A percentile compares a stretch with the other conserved stretches of the same genome.
Evolutionary conservation across 2,329 filamentous ascomycete species (phyloP).

Genomic region (Pseudogymnoascus sp.): DNA sequence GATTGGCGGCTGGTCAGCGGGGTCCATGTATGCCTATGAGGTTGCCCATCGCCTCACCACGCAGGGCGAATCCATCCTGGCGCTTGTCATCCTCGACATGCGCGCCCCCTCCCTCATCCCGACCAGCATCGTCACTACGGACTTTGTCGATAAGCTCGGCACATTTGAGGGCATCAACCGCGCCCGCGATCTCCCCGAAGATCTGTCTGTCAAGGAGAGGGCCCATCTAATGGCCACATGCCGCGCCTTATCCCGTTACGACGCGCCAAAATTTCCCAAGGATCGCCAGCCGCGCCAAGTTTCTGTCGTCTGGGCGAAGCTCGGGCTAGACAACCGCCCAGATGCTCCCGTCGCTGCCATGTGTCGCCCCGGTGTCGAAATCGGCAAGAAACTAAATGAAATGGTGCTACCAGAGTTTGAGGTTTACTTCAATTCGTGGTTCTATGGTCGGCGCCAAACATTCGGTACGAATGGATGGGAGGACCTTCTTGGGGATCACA

Average conservation of each 20-base stretch:
- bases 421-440: conserved; percentile 4
- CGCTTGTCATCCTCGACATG: not conserved
- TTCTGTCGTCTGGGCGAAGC: not conserved
- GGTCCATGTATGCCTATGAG: conserved; percentile 35
- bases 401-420: not conserved
- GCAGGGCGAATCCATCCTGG: conserved; percentile 12
- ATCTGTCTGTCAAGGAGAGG: not conserved
- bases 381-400: not conserved
- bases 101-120: not conserved
- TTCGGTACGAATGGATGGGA: conserved; percentile 1
- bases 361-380: not conserved
- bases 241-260: not conserved
- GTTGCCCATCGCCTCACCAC: conserved; percentile 26
- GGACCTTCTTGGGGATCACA: not conserved
- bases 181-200: not conserved
- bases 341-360: not conserved
- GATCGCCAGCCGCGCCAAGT: not conserved
- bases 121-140: not conserved
- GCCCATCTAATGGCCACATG: not conserved
- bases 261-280: not conserved
- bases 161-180: not conserved
- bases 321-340: not conserved
- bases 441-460: not conserved
- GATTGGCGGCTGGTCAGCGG: conserved; percentile 35
- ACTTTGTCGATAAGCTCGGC: not conserved